Conservation (phyloP, 352 stramenopile species). For the Phytophthora sp. region DNA sequence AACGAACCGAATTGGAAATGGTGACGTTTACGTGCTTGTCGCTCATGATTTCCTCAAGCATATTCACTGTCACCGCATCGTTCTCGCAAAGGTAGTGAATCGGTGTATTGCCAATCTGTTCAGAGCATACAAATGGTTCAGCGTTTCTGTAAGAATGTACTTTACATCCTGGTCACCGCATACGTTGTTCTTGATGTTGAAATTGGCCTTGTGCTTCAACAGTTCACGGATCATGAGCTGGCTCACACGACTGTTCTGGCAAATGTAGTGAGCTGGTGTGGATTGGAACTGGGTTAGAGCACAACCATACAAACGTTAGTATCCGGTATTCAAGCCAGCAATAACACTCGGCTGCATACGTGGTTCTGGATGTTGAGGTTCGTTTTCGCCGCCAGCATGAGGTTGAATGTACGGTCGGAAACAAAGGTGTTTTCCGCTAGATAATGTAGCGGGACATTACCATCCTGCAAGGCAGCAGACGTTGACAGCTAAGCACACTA, state of each 20-base stretch:
- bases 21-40: conserved; percentile 70
- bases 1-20: conserved; percentile 66
- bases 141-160: not conserved
- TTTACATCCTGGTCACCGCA: not conserved
- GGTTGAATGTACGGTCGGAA: conserved; percentile 39
- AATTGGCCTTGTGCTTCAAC: conserved; percentile 67
- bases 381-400: conserved; percentile 48
- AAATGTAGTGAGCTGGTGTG: conserved; percentile 76
- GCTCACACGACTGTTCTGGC: conserved; percentile 63
- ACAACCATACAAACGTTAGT: not conserved
- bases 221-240: conserved; percentile 48
- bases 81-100: conserved; percentile 83
- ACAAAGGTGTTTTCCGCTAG: conserved; percentile 56
- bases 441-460: conserved; percentile 73
- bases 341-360: conserved; percentile 24
- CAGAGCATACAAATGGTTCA: not conserved
- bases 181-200: conserved; percentile 82
- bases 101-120: conserved; percentile 76
- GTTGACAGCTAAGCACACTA: not conserved
- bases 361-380: conserved; percentile 74
- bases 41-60: conserved; percentile 64
- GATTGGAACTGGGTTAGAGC: conserved; percentile 73
- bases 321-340: not conserved
- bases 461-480: conserved; percentile 41
- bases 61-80: conserved; percentile 53